Base-by-base conservation (phyloP, 495 filamentous ascomycete species). In the Penicillium cosmopolitanum region DNA sequence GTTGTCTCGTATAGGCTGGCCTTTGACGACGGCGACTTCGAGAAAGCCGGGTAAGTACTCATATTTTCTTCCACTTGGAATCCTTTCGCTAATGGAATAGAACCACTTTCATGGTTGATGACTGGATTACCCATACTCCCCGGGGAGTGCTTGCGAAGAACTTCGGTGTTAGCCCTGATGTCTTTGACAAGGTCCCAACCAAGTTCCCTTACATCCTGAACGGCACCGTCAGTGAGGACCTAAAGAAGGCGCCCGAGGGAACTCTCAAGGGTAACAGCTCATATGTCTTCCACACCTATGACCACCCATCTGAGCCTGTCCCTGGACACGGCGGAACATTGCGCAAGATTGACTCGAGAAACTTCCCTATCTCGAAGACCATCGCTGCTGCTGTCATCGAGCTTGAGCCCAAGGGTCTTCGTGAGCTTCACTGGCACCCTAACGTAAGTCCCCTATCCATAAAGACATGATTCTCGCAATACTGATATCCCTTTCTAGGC, bases 401-500 rank as follows among this genome's bases (percentile, higher is more conserved):
- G 21, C 75, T 89, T 19, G 74, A 87, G 69, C 86, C 87, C 0
- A 78, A 77, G 51, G 85, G 78, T 13, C 66, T 89, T 44, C 75
- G 86, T 38, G 85, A 89, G 72, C 69, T 89, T 53, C 86, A 88
- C 63, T 88, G 85, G 86, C 85, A 87, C 70, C 85, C 85, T n/a
- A 88, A 85, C 60, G 84, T 85, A 66, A 70, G 78, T 43, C 46
- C 3, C 13, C n/a, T 16, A 9, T 42, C 40, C 18, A 10, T 6
- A 7, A 4, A 12, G 5, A 3, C 10, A 2, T 42, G 25, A 11
- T 5, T 1, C 5, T 33, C 10, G 57, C 58, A 42, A 38, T 36
- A 28, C 42, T 58, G 56, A 62, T 58, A 64, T 36, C 55, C 21
- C 54, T 60, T 28, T 47, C 50, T 53, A 85, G 79, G 82, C 84